Conservation (phyloP, 2,329 filamentous ascomycete genomes). For the Pseudodiploospora longispora region DNA sequence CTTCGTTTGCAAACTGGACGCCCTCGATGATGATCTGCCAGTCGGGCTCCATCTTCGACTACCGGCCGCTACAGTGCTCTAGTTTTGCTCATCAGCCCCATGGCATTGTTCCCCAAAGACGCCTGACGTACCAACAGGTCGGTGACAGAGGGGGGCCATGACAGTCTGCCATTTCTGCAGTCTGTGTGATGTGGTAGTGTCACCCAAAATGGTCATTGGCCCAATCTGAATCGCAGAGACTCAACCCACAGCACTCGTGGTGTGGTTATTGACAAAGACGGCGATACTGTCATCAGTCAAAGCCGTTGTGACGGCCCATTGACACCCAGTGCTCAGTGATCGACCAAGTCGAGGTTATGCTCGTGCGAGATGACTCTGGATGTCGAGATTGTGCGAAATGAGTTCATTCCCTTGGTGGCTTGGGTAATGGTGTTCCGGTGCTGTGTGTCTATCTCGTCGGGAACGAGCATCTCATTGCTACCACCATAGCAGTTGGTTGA, state of each 20-base stretch:
- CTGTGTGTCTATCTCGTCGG: constrained; percentile 54
- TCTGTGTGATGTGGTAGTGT: constrained; percentile 53
- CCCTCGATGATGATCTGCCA: constrained; percentile 64
- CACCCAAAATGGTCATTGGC: constrained; percentile 54
- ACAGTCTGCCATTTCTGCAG: constrained; percentile 60
- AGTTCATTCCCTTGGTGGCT: constrained; percentile 57
- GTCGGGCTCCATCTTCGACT: constrained; percentile 50
- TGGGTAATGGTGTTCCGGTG: constrained; percentile 53
- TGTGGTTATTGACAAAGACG: constrained; percentile 64
- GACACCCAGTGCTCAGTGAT: constrained; percentile 50
- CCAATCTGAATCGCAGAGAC: constrained; percentile 61
- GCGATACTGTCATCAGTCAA: constrained; percentile 55
- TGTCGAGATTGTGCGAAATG: constrained; percentile 50
- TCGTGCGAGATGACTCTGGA: constrained; percentile 39
- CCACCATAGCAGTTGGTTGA: constrained; percentile 67
- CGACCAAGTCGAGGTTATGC: constrained; percentile 53
- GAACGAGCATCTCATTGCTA: constrained; percentile 57
- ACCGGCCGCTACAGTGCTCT: constrained; percentile 52
- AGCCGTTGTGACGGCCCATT: constrained; percentile 49
- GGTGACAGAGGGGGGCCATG: constrained; percentile 47
- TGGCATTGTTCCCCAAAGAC: constrained; percentile 60
- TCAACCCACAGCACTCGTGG: constrained; percentile 58
- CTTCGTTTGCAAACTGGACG: constrained; percentile 58
- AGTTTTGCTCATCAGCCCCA: constrained; percentile 61
- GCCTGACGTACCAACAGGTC: constrained; percentile 60